Evolutionary conservation across 768 basidiomycete species (phyloP).

Genomic region (Saitozyma podzolica): DNA sequence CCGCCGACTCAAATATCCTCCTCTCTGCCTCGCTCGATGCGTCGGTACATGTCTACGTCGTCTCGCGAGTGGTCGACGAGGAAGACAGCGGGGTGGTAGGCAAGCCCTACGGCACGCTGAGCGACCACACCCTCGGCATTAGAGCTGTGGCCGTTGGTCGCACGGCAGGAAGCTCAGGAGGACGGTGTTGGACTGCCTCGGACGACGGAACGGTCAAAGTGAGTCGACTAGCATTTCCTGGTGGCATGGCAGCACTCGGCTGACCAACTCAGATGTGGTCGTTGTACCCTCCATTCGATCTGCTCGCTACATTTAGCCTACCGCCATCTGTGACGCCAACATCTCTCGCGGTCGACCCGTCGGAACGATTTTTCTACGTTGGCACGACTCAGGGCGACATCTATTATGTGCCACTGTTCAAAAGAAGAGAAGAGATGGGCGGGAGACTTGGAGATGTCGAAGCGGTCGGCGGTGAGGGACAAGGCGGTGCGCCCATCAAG

Average conservation of each 20-base stretch:
- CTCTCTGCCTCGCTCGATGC: conserved; percentile 90
- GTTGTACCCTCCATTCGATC: conserved; percentile 60
- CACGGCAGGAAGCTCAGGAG: conserved; percentile 73
- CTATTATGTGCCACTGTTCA: conserved; percentile 77
- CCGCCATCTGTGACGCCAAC: conserved; percentile 67
- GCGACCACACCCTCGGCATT: conserved; percentile 90
- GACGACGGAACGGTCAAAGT: conserved; percentile 92
- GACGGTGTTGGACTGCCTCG: conserved; percentile 66
- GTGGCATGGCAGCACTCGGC: background rate
- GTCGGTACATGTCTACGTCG: conserved; percentile 68
- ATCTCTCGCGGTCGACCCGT: conserved; percentile 70
- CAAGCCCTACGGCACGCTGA: conserved; percentile 72
- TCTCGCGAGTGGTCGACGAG: conserved; percentile 42
- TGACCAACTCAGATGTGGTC: conserved; percentile 42
- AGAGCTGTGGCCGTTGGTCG: conserved; percentile 74
- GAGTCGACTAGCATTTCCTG: conserved; percentile 11
- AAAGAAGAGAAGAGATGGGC: conserved; percentile 44
- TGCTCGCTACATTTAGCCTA: conserved; percentile 85
- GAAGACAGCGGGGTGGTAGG: conserved; percentile 55
- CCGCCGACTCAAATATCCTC: conserved; percentile 74
- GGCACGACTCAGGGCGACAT: conserved; percentile 73
- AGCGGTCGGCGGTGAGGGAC: conserved; percentile 43
- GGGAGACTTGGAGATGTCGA: conserved; percentile 15
- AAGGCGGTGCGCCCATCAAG: conserved; percentile 34
- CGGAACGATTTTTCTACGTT: conserved; percentile 86